Percentiles rank a stretch among this genome's conserved stretches.
phyloP scores from a whole-genome alignment of 345 rosid species.

The Hypericum androsaemum region DNA sequence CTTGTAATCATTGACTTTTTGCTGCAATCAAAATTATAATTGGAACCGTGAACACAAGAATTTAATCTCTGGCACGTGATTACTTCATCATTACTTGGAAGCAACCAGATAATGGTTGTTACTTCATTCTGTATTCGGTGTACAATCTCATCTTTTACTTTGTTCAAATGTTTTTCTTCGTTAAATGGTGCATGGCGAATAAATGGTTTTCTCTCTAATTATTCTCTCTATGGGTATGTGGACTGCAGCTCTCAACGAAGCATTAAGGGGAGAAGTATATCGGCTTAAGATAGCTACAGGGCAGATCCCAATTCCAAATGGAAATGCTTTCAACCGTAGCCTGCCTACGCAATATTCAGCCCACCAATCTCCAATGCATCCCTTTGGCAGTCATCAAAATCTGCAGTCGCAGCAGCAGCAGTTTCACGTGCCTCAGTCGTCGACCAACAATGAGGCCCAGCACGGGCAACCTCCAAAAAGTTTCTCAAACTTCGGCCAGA shows the following conservation, averaged over 20 bases:
- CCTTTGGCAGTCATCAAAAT: conserved; percentile 33
- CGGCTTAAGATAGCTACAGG: conserved; percentile 77
- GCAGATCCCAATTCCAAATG: conserved; percentile 50
- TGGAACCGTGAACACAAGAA: too few species aligned
- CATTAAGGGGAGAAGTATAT: conserved; percentile 72
- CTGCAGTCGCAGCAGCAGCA: conserved; percentile 33
- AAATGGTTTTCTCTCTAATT: too few species aligned
- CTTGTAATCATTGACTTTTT: too few species aligned
- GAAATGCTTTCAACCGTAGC: conserved; percentile 40
- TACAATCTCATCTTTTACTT: too few species aligned
- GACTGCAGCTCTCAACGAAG: conserved; percentile 68
- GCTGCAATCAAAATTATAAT: too few species aligned
- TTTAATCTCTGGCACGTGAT: too few species aligned
- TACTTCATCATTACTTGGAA: too few species aligned
- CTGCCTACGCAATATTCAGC: conserved; percentile 36
- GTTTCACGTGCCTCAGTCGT: conserved; percentile 28
- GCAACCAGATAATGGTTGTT: too few species aligned
- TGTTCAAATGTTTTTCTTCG: background rate
- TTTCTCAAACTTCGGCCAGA: conserved; percentile 31
- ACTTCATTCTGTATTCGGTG: too few species aligned
- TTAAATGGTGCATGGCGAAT: background rate
- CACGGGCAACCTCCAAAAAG: conserved; percentile 36
- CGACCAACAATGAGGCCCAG: conserved; percentile 21
- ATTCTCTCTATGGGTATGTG: background rate
- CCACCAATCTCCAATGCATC: conserved; percentile 38